Evolutionary conservation across 352 stramenopile species (phyloP).

Genomic region (Chrysophaeum taylorii): DNA sequence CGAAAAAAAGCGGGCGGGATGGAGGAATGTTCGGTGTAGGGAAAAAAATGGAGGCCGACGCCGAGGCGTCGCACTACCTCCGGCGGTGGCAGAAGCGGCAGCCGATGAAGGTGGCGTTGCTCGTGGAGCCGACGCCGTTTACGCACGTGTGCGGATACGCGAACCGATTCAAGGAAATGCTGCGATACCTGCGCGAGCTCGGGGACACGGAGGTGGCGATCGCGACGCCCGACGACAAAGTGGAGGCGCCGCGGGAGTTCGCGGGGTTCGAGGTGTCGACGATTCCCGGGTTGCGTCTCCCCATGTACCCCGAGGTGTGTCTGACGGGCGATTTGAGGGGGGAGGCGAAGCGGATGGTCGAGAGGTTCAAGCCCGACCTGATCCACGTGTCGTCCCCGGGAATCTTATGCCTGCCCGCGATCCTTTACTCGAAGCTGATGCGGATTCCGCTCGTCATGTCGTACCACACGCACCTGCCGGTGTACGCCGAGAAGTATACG

Average conservation of each 20-base stretch:
- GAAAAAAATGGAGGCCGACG: no score
- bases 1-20: no score
- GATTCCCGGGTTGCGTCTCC: slow-evolving; percentile 55
- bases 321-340: slow-evolving; percentile 55
- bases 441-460: slow-evolving; percentile 38
- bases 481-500: slow-evolving; percentile 55
- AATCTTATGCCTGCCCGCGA: slow-evolving; percentile 27
- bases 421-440: slow-evolving; percentile 33
- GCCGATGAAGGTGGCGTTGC: slow-evolving; percentile 36
- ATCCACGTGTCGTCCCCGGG: slow-evolving; percentile 63
- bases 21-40: no score
- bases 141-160: slow-evolving; percentile 68
- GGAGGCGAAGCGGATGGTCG: slow-evolving; percentile 53
- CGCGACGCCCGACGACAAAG: slow-evolving; percentile 34
- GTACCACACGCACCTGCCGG: slow-evolving; percentile 67
- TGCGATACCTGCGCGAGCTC: slow-evolving; percentile 54
- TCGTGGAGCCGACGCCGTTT: slow-evolving; percentile 64
- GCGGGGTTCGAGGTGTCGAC: slow-evolving; percentile 31
- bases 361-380: slow-evolving; percentile 57
- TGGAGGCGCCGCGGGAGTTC: slow-evolving; percentile 27
- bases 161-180: slow-evolving; percentile 73
- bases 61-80: no score
- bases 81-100: not conserved
- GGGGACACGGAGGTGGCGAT: slow-evolving; percentile 40
- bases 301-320: slow-evolving; percentile 58